Percentiles rank a stretch among this genome's conserved stretches.
These are phyloP conservation scores for Phytopythium cucurbitacearum DNA, from an alignment of 352 stramenopile genomes.

Conservation along the genomic window DNA sequence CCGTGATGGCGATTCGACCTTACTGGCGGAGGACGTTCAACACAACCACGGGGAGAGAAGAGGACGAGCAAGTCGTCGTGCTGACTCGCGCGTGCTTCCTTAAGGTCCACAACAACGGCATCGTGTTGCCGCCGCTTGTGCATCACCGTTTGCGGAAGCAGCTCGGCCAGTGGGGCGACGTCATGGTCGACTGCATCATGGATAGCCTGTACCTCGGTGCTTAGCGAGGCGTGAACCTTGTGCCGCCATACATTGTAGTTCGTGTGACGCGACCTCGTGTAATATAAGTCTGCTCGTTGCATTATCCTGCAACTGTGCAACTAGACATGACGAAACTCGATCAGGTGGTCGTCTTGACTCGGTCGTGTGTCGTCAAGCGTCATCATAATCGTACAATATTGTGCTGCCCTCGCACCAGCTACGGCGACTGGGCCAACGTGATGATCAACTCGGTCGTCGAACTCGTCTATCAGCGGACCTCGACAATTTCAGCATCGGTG, in stretches of 20 bases:
- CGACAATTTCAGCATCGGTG: neutral
- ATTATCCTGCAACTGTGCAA: too few relatives aligned
- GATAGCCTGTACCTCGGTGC: neutral
- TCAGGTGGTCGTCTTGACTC: conserved; percentile 26
- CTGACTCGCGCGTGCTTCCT: neutral
- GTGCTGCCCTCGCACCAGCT: conserved; percentile 23
- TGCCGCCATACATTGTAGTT: neutral
- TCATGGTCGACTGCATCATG: neutral
- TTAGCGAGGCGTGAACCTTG: neutral
- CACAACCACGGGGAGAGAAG: neutral
- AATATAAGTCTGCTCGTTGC: too few relatives aligned
- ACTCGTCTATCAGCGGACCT: conserved; percentile 5
- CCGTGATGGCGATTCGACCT: neutral
- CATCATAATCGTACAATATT: conserved; percentile 8
- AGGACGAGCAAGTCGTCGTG: neutral
- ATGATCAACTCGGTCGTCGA: conserved; percentile 27
- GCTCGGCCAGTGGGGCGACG: neutral
- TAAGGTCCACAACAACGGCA: neutral
- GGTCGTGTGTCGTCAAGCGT: conserved; percentile 25
- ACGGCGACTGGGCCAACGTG: conserved; percentile 35
- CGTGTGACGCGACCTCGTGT: neutral
- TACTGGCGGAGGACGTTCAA: neutral
- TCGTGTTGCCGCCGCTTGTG: neutral
- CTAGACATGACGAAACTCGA: conserved; percentile 5
- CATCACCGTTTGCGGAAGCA: neutral